phyloP scores from a whole-genome alignment of 345 rosid genomes.

The Moricandia arvensis region DNA sequence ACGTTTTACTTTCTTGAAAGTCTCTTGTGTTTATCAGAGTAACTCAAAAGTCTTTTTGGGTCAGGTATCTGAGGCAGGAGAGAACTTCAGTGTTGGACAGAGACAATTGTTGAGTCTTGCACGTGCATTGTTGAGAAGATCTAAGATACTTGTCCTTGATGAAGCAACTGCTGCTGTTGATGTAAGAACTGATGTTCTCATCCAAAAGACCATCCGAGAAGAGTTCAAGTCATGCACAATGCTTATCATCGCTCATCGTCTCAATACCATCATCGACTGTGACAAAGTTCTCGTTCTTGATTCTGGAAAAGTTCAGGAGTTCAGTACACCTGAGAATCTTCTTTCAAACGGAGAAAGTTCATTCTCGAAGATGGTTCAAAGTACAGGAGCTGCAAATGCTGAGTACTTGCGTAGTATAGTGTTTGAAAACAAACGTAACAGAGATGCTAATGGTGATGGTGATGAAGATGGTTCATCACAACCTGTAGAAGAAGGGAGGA shows the following conservation, averaged over 20 bases:
- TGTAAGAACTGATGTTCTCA: conserved; percentile 71
- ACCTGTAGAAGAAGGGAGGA: conserved; percentile 24
- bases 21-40: not conserved
- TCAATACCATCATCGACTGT: conserved; percentile 77
- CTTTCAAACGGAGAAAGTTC: conserved; percentile 71
- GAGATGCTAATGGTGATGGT: conserved; percentile 21
- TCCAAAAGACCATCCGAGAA: conserved; percentile 69
- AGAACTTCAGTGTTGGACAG: conserved; percentile 93
- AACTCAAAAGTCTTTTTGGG: not conserved
- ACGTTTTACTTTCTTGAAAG: too few relatives aligned
- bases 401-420: conserved; percentile 85
- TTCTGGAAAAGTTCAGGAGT: conserved; percentile 86
- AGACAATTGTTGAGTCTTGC: conserved; percentile 87
- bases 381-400: conserved; percentile 96
- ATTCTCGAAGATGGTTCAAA: conserved; percentile 95
- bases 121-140: conserved; percentile 66
- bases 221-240: conserved; percentile 76
- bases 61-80: conserved; percentile 84
- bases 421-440: conserved; percentile 44
- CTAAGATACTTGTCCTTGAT: conserved; percentile 69
- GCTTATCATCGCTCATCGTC: conserved; percentile 83
- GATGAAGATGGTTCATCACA: not conserved
- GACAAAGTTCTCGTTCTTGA: conserved; percentile 84
- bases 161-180: conserved; percentile 94
- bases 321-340: conserved; percentile 73